Evolutionary conservation across 2,329 filamentous ascomycete genomes (phyloP), one percentile per base, ranked within the genome.

Genomic region (Aspergillus floridensis): DNA sequence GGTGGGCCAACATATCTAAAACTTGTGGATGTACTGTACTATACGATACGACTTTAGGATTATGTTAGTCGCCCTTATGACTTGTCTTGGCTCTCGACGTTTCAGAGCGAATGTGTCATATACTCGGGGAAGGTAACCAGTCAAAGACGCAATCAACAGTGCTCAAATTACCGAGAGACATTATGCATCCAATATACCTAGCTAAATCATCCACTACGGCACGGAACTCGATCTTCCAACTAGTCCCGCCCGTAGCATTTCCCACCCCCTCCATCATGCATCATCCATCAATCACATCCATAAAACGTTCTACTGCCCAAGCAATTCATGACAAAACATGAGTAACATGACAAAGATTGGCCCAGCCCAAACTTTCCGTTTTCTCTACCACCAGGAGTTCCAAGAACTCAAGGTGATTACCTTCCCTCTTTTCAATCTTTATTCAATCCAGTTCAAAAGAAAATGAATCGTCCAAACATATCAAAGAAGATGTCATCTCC

Each of bases 111-210:
- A 46, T 47, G 29, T 35, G 35, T 10, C 46, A 44, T 35, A 51
- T 49, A 38, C 52, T 32, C 24, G 47, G 24, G 50, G 58, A 19
- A 46, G 24, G 57, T 35, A 29, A 51, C 16, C 38, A 44, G n/a
- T 44, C 38, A 8, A 41, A 50, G 32, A 55, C 8, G 35, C 41
- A 44, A 61, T 53, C 44, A 62, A 58, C 35, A 51, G 53, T 64
- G 60, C 60, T 65, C 52, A 65, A 61, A 63, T 65, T 60, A 63
- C 58, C 65, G 60, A 66, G 58, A 64, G 59, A 56, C 59, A 60
- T 62, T 58, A 63, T 66, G 59, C 61, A 64, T 60, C 60, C 64
- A 58, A 59, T 54, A 62, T 59, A 64, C 49, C 48, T 61, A 63
- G 53, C 48, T 61, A 63, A 57, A 65, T 41, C 57, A 46, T 53